Percentiles rank a stretch among this genome's conserved stretches.
These are phyloP conservation scores for Colletotrichum sp. DNA, from an alignment of 2,329 filamentous ascomycete genomes.

Conservation along the genomic window DNA sequence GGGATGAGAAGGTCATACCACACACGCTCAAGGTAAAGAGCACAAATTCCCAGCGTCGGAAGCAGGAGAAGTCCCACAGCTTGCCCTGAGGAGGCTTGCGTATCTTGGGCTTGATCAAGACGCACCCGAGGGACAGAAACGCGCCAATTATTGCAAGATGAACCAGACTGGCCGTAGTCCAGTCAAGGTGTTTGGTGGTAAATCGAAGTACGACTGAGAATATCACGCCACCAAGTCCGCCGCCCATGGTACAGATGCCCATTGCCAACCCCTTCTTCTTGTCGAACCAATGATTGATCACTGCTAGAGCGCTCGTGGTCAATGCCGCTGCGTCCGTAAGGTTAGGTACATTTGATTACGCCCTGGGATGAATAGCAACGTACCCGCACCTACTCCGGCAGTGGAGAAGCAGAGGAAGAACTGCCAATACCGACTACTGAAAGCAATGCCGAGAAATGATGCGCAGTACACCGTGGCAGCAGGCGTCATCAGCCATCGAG, in stretches of 20 bases:
- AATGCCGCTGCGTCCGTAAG: slow-evolving; percentile 22
- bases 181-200: slow-evolving; percentile 26
- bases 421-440: slow-evolving; percentile 28
- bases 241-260: slow-evolving; percentile 29
- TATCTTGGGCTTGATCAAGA: slow-evolving; percentile 23
- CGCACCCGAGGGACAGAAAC: slow-evolving; percentile 23
- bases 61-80: slow-evolving; percentile 18
- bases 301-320: slow-evolving; percentile 28
- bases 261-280: slow-evolving; percentile 23
- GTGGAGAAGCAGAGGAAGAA: slow-evolving; percentile 32
- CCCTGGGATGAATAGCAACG: background rate
- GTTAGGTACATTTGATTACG: background rate
- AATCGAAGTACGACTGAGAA: slow-evolving; percentile 30
- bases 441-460: slow-evolving; percentile 31
- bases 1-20: slow-evolving; percentile 20
- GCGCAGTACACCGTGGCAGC: slow-evolving; percentile 26
- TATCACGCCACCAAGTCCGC: slow-evolving; percentile 33
- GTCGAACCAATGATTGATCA: slow-evolving; percentile 31
- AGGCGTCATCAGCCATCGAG: slow-evolving; percentile 21
- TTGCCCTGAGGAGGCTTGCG: background rate
- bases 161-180: slow-evolving; percentile 24
- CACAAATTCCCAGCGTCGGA: slow-evolving; percentile 27
- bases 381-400: slow-evolving; percentile 30
- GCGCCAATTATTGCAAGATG: slow-evolving; percentile 26
- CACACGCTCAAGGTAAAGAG: slow-evolving; percentile 30